Evolutionary conservation across 768 basidiomycete species (phyloP).

Genomic region (Glaciozyma martinii): DNA sequence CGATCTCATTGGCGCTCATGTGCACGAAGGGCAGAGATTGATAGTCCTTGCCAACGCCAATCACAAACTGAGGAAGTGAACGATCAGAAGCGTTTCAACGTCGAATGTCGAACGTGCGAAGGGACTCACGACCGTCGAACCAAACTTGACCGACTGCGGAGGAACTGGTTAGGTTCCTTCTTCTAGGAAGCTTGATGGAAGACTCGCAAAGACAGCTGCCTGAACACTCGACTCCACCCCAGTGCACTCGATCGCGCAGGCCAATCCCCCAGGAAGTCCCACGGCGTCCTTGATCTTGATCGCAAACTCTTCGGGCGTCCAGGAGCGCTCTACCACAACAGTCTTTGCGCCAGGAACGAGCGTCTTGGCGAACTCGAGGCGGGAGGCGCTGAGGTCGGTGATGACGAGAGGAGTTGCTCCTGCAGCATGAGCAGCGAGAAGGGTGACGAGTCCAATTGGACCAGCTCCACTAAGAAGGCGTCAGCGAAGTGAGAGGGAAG

Average conservation of each 20-base stretch:
- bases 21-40: constrained; percentile 9
- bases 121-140: constrained; percentile 37
- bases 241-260: constrained; percentile 43
- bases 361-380: constrained; percentile 42
- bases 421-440: constrained; percentile 41
- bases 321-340: constrained; percentile 36
- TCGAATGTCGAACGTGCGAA: too few relatives aligned
- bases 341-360: constrained; percentile 41
- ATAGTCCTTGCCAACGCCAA: constrained; percentile 40
- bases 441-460: constrained; percentile 43
- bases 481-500: neutral
- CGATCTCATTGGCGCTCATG: constrained; percentile 36
- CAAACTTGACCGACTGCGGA: constrained; percentile 39
- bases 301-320: constrained; percentile 35
- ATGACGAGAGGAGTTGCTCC: constrained; percentile 44
- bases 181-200: neutral
- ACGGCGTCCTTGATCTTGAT: constrained; percentile 37
- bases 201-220: constrained; percentile 39
- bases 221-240: constrained; percentile 42
- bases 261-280: constrained; percentile 31
- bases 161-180: neutral
- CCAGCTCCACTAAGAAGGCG: constrained; percentile 42
- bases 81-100: neutral
- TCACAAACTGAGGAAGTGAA: constrained; percentile 35
- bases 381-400: constrained; percentile 41